Evolutionary conservation across 176 grass and related monocot genomes (phyloP), one percentile per base, ranked within the genome.

Genomic region (Phoenix dactylifera): DNA sequence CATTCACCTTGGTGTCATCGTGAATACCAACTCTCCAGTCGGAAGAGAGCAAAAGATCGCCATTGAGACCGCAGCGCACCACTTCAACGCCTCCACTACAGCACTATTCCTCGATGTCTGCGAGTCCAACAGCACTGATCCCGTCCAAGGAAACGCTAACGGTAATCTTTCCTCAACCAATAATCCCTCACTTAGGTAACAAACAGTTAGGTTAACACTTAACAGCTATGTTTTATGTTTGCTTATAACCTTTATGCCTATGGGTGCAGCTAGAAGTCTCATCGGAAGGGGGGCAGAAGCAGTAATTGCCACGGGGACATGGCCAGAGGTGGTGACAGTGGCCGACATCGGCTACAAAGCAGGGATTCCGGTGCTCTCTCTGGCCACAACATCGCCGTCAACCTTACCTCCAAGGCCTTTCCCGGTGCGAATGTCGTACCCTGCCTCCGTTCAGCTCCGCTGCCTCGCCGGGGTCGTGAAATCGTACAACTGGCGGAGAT

Each of bases 31-130:
- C 9, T 20, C 19, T 55, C 19, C 7, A 20, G 4, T 20, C n/a
- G 54, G 54, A 55, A 55, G 54, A 19, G 18, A 55, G 17, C 54
- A 55, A 19, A 55, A 55, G 54, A 55, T 55, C n/a, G 54, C 54
- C 54, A 23, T 55, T 22, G 17, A 19, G 7, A 55, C 3, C 12
- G 54, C 54, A 3, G 54, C 54, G 6, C 17, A 55, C 7, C 19
- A 19, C 54, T 55, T 55, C 6, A 18, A 55, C 7, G 23, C 54
- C 54, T 7, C 54, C 12, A 44, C 1, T 2, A 14, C 1, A 12
- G 3, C 5, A 55, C 7, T 55, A 20, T 55, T 55, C 54, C 54
- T 55, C 18, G n/a, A 55, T 55, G 4, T 55, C 5, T 20, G n/a
- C 4, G 54, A 55, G n/a, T 55, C 22, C n/a, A 55, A 22, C 6